Evolutionary conservation across 2,329 filamentous ascomycete genomes (phyloP), one percentile per base, ranked within the genome.

Genomic region (Sphaceloma murrayae): DNA sequence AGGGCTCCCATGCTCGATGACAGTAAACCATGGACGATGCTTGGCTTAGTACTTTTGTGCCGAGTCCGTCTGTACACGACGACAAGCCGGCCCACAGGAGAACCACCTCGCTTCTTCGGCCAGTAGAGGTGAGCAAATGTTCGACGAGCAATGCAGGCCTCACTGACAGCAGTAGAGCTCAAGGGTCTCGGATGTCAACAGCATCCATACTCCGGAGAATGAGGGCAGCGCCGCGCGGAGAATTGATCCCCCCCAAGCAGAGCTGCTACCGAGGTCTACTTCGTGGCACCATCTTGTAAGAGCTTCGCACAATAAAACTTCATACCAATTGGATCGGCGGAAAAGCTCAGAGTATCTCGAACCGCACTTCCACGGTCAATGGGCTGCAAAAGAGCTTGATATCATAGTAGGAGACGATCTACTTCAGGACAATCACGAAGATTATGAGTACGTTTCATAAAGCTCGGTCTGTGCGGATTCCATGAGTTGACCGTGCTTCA

Each of bases 241-340:
- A 36, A 71, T 73, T 54, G 73, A 70, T 1, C 82, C 82, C 9
- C 82, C 82, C 9, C 72, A 78, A 55, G 76, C 83, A 11, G 78
- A 74, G 6, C 56, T 85, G 30, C 64, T 72, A 33, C 72, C 78
- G 47, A 73, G 85, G 58, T 77, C 82, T 39, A 81, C 79, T 55
- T 89, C 84, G n/a, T 83, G 83, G 62, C 82, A 80, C 53, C 79
- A 85, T 45, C 62, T 84, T 87, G 60, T 80, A 84, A 64, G 69
- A 77, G 55, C 74, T 77, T 26, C 74, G 75, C 45, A 69, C 69
- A 43, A 69, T 77, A 51, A 57, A 78, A 26, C 67, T 67, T 40
- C 76, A 74, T 55, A 73, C 77, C 54, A 51, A 3, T 44, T 58
- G 43, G 62, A 63, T 52, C 69, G 60, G 47, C 67, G 60, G 51